These are phyloP conservation scores for Gymnopilus junonius DNA, from an alignment of 768 basidiomycete species.

Conservation along the genomic window DNA sequence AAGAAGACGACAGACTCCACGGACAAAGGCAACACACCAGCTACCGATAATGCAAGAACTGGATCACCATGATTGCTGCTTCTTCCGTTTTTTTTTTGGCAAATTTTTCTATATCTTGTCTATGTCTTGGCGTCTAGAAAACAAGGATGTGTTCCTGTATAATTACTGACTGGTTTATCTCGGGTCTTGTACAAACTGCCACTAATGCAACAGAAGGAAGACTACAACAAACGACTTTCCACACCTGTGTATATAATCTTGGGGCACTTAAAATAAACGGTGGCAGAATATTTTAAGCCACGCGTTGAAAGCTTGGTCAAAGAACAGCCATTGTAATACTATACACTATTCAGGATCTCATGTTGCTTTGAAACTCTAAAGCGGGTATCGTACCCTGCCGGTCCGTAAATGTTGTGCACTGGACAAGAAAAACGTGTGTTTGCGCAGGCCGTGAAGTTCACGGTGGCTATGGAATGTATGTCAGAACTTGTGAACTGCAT, in stretches of 20 bases:
- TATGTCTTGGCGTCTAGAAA: not conserved
- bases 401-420: too few species aligned
- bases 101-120: not conserved
- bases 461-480: too few species aligned
- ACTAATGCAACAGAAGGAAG: not conserved
- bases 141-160: not conserved
- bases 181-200: not conserved
- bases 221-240: not conserved
- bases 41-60: slow-evolving; percentile 10
- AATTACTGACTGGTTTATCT: not conserved
- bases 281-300: not conserved
- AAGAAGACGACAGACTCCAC: slow-evolving; percentile 36
- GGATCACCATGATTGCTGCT: not conserved
- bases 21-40: slow-evolving; percentile 15
- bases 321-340: too few species aligned
- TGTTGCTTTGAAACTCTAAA: too few species aligned
- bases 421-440: too few species aligned
- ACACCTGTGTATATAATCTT: not conserved
- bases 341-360: too few species aligned
- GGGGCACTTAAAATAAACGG: not conserved
- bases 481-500: too few species aligned
- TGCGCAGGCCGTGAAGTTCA: too few species aligned
- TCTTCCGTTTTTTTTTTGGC: not conserved
- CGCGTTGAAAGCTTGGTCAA: too few species aligned
- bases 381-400: too few species aligned